These are phyloP conservation scores for Cyclotella cryptica DNA, from an alignment of 108 stramenopile species.

Conservation along the genomic window DNA sequence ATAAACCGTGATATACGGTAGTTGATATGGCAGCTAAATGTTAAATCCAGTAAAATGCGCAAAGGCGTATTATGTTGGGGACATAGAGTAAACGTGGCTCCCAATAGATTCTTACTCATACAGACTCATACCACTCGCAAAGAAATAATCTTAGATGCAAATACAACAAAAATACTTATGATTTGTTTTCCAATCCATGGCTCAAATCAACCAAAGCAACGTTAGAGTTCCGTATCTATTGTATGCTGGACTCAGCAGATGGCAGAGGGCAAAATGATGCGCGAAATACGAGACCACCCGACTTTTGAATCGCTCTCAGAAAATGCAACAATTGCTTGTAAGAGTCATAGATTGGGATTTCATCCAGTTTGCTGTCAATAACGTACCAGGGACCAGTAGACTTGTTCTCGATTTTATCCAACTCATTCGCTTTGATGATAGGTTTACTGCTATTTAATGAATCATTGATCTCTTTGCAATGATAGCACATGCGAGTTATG, in stretches of 20 bases:
- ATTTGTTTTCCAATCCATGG: too few species aligned
- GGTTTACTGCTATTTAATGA: not conserved
- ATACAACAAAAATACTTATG: too few species aligned
- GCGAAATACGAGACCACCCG: slow-evolving; percentile 40
- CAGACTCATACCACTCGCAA: too few species aligned
- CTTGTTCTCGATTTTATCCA: not conserved
- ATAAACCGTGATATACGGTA: too few species aligned
- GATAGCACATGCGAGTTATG: slow-evolving; percentile 43
- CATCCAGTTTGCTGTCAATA: slow-evolving; percentile 36
- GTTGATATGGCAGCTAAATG: too few species aligned
- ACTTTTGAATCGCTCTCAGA: slow-evolving; percentile 24
- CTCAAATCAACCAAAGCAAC: too few species aligned
- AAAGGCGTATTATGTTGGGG: too few species aligned
- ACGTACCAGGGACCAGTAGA: slow-evolving; percentile 24
- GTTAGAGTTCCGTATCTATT: too few species aligned
- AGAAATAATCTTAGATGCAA: too few species aligned
- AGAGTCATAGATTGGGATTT: slow-evolving; percentile 8
- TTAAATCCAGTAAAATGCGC: too few species aligned
- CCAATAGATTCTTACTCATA: too few species aligned
- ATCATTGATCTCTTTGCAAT: not conserved
- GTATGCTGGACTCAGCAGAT: not conserved
- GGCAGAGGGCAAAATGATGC: slow-evolving; percentile 3
- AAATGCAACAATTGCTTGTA: slow-evolving; percentile 19
- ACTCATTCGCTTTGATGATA: not conserved
- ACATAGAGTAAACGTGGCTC: too few species aligned